Conservation (phyloP, 331 rosid species). For the Malus hybrid region DNA sequence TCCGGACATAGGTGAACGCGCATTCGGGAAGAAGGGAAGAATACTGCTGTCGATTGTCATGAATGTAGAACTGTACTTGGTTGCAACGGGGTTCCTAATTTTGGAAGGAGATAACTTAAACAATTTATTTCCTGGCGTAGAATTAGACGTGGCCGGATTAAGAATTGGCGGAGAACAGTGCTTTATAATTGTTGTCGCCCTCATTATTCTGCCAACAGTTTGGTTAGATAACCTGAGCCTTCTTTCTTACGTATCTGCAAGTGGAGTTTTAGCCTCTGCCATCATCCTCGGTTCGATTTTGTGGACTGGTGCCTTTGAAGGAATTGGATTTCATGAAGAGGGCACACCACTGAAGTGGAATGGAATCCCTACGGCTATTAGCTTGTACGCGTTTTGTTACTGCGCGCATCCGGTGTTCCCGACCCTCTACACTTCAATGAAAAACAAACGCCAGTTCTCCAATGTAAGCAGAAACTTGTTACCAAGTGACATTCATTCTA, state of each 20-base stretch:
- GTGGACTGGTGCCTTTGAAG: conserved; percentile 60
- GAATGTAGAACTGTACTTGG: conserved; percentile 67
- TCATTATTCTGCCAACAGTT: conserved; percentile 64
- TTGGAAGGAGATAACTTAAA: conserved; percentile 79
- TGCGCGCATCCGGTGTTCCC: conserved; percentile 93
- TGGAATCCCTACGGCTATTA: conserved; percentile 64
- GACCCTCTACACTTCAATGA: conserved; percentile 69
- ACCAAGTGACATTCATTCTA: neutral
- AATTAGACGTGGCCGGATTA: conserved; percentile 30
- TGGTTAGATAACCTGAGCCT: conserved; percentile 72
- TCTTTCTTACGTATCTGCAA: conserved; percentile 77
- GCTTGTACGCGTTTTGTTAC: conserved; percentile 74
- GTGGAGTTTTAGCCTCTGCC: conserved; percentile 78
- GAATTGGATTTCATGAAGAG: conserved; percentile 43
- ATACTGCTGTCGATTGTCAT: conserved; percentile 41
- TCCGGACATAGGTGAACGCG: conserved; percentile 68
- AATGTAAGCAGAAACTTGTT: conserved; percentile 39
- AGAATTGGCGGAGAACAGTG: conserved; percentile 32
- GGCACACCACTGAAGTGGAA: conserved; percentile 45
- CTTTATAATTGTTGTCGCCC: conserved; percentile 46
- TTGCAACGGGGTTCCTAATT: conserved; percentile 66
- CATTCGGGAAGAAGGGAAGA: conserved; percentile 64
- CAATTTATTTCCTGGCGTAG: conserved; percentile 35
- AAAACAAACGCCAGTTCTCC: conserved; percentile 60
- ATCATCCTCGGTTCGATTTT: conserved; percentile 50